Conservation (phyloP, 345 rosid genomes). For the Ailanthus altissimus region DNA sequence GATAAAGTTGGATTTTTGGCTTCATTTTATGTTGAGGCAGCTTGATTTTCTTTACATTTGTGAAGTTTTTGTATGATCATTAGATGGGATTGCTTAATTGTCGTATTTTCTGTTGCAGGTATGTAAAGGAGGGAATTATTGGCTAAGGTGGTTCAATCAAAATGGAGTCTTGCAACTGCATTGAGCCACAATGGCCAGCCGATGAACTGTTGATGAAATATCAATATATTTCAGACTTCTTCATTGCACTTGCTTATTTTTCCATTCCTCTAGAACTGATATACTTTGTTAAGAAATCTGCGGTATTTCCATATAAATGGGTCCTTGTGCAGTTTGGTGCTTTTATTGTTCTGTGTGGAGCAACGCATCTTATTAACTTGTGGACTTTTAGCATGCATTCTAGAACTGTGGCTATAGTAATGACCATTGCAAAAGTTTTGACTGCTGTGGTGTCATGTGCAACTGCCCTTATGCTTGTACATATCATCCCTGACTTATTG, state of each 20-base stretch:
- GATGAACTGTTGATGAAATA: conserved; percentile 92
- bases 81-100: neutral
- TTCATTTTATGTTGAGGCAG: neutral
- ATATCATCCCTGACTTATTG: conserved; percentile 88
- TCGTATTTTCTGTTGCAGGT: conserved; percentile 24
- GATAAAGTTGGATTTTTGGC: neutral
- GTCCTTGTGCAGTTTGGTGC: conserved; percentile 99
- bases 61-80: neutral
- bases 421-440: conserved; percentile 76
- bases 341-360: conserved; percentile 98
- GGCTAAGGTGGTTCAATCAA: conserved; percentile 19
- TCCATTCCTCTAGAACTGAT: conserved; percentile 95
- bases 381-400: conserved; percentile 85
- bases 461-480: conserved; percentile 97
- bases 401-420: conserved; percentile 74
- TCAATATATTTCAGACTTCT: conserved; percentile 97
- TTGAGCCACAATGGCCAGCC: conserved; percentile 95
- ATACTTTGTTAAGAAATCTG: conserved; percentile 95
- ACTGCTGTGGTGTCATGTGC: conserved; percentile 93
- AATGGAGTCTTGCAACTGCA: conserved; percentile 91
- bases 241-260: conserved; percentile 95
- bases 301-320: conserved; percentile 93
- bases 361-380: conserved; percentile 90
- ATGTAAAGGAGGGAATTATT: conserved; percentile 31
- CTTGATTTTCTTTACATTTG: neutral